Evolutionary conservation across 169 alveolate genomes (phyloP), one percentile per base, ranked within the genome.

Genomic region (Cryptosporidium canis): DNA sequence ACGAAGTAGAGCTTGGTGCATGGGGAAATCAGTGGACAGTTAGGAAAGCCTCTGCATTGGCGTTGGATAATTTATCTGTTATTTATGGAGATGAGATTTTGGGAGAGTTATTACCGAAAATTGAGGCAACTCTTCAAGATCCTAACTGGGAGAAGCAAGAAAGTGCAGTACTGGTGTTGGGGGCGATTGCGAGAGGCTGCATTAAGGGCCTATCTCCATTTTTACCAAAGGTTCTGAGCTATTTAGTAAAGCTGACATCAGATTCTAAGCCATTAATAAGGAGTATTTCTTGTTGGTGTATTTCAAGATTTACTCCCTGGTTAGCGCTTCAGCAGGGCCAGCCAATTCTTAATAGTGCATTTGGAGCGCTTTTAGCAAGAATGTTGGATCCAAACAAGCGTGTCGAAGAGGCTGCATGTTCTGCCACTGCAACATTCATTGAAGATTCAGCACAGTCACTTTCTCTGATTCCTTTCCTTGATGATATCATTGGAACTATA

Each of bases 401-500:
- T n/a, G 98, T 96, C 29, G 97, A 96, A 85, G 97, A 96, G 90
- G 97, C 97, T 0, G 98, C 98, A 1, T 96, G 98, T 90, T 93
- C 97, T 37, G 96, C 98, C 47, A 91, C 95, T 64, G 97, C 98
- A 16, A 90, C 96, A 33, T 85, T 96, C 51, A 96, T 94, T 29
- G 98, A 96, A 61, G 94, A 90, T 12, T 93, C 96, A 18, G 44
- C 87, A 21, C 70, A 61, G 29, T 65, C 92, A 14, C 90, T 83
- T 29, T 92, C 72, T 33, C 90, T 95, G 21, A 51, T 70, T 53
- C 95, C 94, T 12, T 92, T 90, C 67, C 67, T 94, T 24, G 95
- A 93, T 29, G 93, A 83, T 39, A 93, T 94, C 41, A 82, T 92
- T 47, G 84, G 92, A 33, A 90, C 95, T 3, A 65, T 95, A 51